These are phyloP conservation scores for Pseudognaphalium luteoalbum DNA, from an alignment of 129 eudicot species.

Conservation along the genomic window DNA sequence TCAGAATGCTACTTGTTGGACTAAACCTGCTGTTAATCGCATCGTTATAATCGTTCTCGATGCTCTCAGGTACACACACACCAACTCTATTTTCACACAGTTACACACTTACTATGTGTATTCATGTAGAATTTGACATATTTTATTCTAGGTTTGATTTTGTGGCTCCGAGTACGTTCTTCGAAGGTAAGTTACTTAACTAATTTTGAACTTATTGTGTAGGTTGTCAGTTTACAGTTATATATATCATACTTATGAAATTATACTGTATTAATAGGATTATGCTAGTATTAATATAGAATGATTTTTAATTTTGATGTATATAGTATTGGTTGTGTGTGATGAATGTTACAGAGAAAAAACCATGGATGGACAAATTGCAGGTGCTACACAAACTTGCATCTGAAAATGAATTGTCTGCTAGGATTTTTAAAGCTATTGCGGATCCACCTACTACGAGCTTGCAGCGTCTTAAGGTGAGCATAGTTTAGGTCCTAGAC, in stretches of 20 bases:
- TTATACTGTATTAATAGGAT: neutral
- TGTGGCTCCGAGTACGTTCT: slow-evolving; percentile 89
- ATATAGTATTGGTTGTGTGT: slow-evolving; percentile 9
- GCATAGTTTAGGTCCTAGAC: neutral
- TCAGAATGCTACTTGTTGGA: slow-evolving; percentile 55
- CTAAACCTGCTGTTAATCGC: slow-evolving; percentile 76
- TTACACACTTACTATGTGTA: neutral
- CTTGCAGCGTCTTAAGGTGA: slow-evolving; percentile 91
- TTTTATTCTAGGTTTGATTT: slow-evolving; percentile 72
- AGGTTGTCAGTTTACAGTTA: no score
- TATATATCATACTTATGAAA: neutral
- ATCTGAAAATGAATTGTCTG: slow-evolving; percentile 55
- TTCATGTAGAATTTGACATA: neutral
- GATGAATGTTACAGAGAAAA: slow-evolving; percentile 58
- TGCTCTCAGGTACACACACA: slow-evolving; percentile 67
- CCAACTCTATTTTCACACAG: neutral
- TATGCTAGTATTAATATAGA: neutral
- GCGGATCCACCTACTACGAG: slow-evolving; percentile 99
- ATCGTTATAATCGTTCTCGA: slow-evolving; percentile 84
- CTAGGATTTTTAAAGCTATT: slow-evolving; percentile 92
- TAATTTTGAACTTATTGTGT: neutral
- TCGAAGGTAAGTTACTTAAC: slow-evolving; percentile 42
- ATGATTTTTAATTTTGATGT: neutral
- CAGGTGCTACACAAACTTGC: slow-evolving; percentile 75
- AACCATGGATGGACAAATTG: slow-evolving; percentile 96